Percentiles rank a stretch among this genome's conserved stretches.
Conservation (phyloP, 1,139 yeast genomes). For the Saccharomyces hybrid region DNA sequence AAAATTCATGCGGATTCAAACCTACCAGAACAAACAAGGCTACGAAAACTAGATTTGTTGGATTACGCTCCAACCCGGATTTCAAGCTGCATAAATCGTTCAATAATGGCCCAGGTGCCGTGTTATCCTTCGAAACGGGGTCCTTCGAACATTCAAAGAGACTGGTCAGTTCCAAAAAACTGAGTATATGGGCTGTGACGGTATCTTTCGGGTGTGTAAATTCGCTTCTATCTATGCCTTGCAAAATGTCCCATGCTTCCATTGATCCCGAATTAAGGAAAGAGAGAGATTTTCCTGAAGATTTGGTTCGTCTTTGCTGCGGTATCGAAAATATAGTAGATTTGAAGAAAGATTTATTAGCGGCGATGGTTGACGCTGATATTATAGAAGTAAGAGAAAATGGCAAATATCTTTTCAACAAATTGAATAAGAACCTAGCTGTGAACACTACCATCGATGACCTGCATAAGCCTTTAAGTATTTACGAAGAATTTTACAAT, state of each 20-base stretch:
- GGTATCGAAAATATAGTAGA: constrained; percentile 51
- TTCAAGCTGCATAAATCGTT: constrained; percentile 68
- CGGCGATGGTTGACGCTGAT: constrained; percentile 62
- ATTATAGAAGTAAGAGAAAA: constrained; percentile 25
- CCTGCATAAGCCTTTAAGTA: constrained; percentile 10
- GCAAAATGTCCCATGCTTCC: constrained; percentile 95
- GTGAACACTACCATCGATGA: constrained; percentile 15
- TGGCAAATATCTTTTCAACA: constrained; percentile 23
- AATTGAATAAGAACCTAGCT: constrained; percentile 18
- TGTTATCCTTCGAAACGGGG: constrained; percentile 82
- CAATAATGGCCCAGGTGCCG: constrained; percentile 86
- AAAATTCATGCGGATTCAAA: constrained; percentile 47
- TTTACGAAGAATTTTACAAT: constrained; percentile 18
- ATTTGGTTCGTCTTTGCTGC: constrained; percentile 76
- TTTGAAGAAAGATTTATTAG: constrained; percentile 63
- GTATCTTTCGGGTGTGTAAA: constrained; percentile 94
- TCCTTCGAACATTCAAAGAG: constrained; percentile 56
- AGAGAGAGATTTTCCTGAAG: constrained; percentile 88
- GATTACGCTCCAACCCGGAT: constrained; percentile 74
- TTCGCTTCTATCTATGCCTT: constrained; percentile 85
- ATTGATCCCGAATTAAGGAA: constrained; percentile 81
- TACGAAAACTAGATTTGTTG: constrained; percentile 74
- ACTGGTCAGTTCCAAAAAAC: constrained; percentile 58
- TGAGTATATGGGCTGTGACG: constrained; percentile 74
- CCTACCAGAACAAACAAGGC: constrained; percentile 8